Base-by-base conservation (phyloP, 495 filamentous ascomycete species). In the Penicillium mononematosum region DNA sequence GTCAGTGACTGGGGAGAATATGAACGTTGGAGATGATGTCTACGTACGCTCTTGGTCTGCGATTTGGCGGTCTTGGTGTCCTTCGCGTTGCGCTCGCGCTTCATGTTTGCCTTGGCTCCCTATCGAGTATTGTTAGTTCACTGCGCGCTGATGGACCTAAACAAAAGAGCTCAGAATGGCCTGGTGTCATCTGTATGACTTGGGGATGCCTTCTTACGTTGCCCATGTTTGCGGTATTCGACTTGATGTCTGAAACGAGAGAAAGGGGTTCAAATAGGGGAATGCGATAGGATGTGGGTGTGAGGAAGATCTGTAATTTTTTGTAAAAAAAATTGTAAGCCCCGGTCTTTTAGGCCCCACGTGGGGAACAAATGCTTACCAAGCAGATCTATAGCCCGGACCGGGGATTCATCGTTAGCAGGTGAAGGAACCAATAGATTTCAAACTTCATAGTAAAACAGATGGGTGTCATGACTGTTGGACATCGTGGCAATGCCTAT, bases 61-160 rank as follows among this genome's bases (percentile, higher is more conserved):
- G 66, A 69, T 29, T 61, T 66, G 42, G 66, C 62, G 43, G 41
- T 32, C 49, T 69, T 69, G 29, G 41, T 41, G 17, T 60, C 44
- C 43, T 64, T 66, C 22, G 50, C 50, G 53, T 59, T 59, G 63
- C 66, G 66, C 58, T 69, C 63, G 34, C 66, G 66, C 66, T 69
- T 66, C 60, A 53, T 54, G 41, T 52, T 49, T 38, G 66, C 63
- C 57, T 66, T 69, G 56, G 66, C 66, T 62, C 66, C 66, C 66
- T 69, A 49, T 55, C 14, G 25, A 59, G 36, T 20, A 55, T 60
- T 16, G 50, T 67, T 49, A 67, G 62, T 49, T 48, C 41, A 50
- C 32, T 36, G 32, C 19, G 16, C 16, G 32, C 44, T 42, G 27
- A 24, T 32, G 22, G 22, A 22, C 19, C 17, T 24, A 20, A 17